Evolutionary conservation across 1,139 yeast species (phyloP), one percentile per base, ranked within the genome.

Genomic region (Yamadazyma membranifaciens): DNA sequence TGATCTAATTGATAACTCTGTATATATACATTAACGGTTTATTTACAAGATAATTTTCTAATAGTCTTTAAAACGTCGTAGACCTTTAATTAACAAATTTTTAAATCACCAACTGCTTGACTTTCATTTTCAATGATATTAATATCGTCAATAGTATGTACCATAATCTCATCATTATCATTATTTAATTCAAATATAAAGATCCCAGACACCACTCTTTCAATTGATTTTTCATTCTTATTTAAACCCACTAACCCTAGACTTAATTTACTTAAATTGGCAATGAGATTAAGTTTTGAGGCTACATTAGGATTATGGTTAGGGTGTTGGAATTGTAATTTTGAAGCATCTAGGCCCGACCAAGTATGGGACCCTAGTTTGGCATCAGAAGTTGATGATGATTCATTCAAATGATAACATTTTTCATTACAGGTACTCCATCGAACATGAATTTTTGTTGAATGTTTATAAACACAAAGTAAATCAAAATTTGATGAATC

Each of bases 71-170:
- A 7, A 20, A 20, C 7, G 24, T 20, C 7, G 7, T 7, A 20
- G 7, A 5, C 4, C 11, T 22, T 25, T 15, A n/a, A 7, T 45
- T 37, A 65, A 48, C 71, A 65, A 16, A 65, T 57, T 38, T 67
- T 47, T 39, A 67, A 55, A 27, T 55, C 62, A 2, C 57, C 56
- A 10, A 60, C 57, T 30, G 55, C 59, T 42, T 64, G 63, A 17
- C 65, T 51, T 37, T 67, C 70, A 39, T 60, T 57, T 46, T 81
- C 85, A 38, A 82, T 63, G 45, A 86, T 73, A 53, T 86, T 87
- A 44, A 88, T 75, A 54, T 86, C 80, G 49, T 87, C 95, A 34
- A 88, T 73, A 1, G 89, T 83, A 56, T 87, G 92, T n/a, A 81
- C 87, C 25, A 71, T 42, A 17, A 88, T 78, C 45, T 69, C 57